Percentiles rank a stretch among this genome's conserved stretches.
These are phyloP conservation scores for Castanea crenata DNA, from an alignment of 306 rosid species.

Conservation along the genomic window DNA sequence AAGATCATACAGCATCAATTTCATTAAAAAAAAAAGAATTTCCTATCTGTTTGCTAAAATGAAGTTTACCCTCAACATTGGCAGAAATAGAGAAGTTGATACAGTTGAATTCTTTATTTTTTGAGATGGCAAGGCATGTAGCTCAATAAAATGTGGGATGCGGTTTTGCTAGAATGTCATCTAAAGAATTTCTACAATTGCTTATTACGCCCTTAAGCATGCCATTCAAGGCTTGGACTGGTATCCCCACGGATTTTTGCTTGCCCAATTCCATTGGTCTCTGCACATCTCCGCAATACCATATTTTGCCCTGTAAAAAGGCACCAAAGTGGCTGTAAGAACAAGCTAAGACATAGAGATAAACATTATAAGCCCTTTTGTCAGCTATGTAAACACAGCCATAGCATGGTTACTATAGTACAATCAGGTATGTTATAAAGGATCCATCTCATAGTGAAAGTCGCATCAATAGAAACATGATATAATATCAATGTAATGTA, in stretches of 20 bases:
- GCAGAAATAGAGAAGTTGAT: neutral
- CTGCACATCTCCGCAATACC: slow-evolving; percentile 89
- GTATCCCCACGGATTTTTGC: slow-evolving; percentile 86
- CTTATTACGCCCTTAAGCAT: neutral
- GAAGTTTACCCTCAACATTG: neutral
- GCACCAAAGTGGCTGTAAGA: neutral
- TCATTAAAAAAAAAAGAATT: neutral
- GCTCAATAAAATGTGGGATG: neutral
- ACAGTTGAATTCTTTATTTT: neutral
- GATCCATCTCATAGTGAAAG: neutral
- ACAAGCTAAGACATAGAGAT: neutral
- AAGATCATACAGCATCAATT: neutral
- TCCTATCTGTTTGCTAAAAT: neutral
- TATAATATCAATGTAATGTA: neutral
- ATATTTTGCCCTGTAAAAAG: slow-evolving; percentile 46
- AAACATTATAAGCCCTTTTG: neutral
- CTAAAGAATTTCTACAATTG: neutral
- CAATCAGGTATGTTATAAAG: neutral
- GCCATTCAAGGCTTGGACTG: slow-evolving; percentile 37
- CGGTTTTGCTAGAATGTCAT: neutral
- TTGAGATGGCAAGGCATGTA: neutral
- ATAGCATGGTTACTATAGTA: neutral
- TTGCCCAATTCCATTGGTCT: slow-evolving; percentile 99
- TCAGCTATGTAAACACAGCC: neutral
- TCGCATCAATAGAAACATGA: neutral